These are phyloP conservation scores for Raffaelea ambrosiae DNA, from an alignment of 2,329 filamentous ascomycete species.

Conservation along the genomic window DNA sequence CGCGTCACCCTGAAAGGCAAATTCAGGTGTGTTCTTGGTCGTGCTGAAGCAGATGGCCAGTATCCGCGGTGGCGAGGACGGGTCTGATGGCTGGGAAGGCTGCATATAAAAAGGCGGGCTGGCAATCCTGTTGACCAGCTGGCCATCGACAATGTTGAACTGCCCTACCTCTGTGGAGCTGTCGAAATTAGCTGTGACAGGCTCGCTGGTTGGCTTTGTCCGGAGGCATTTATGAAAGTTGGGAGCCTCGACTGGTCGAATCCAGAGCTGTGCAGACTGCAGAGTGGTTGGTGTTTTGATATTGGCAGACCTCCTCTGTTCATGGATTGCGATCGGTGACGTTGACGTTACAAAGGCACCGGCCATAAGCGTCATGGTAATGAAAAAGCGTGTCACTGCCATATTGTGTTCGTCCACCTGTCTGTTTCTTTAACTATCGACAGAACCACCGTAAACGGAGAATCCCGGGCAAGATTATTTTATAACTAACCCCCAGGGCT, in stretches of 20 bases:
- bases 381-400: too few relatives aligned
- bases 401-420: too few relatives aligned
- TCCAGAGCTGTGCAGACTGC: conserved; percentile 44
- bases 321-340: too few relatives aligned
- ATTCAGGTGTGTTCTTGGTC: conserved; percentile 45
- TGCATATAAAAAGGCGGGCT: conserved; percentile 33
- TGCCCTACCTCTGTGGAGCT: conserved; percentile 46
- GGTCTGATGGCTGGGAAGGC: conserved; percentile 35
- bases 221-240: conserved; percentile 51
- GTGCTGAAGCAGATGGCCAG: conserved; percentile 43
- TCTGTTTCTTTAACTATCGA: too few relatives aligned
- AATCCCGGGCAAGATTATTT: too few relatives aligned
- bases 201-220: conserved; percentile 31
- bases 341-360: too few relatives aligned
- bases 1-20: conserved; percentile 49
- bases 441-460: too few relatives aligned
- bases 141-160: conserved; percentile 45
- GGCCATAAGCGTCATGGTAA: too few relatives aligned
- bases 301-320: conserved; percentile 6
- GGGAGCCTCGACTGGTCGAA: conserved; percentile 46
- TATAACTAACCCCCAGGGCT: too few relatives aligned
- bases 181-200: conserved; percentile 41
- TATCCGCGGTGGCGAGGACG: conserved; percentile 27
- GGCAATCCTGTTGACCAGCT: conserved; percentile 43
- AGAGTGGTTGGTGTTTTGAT: conserved; percentile 28